phyloP scores from a whole-genome alignment of 139 green algal genomes.

The Asterochloris sp. region DNA sequence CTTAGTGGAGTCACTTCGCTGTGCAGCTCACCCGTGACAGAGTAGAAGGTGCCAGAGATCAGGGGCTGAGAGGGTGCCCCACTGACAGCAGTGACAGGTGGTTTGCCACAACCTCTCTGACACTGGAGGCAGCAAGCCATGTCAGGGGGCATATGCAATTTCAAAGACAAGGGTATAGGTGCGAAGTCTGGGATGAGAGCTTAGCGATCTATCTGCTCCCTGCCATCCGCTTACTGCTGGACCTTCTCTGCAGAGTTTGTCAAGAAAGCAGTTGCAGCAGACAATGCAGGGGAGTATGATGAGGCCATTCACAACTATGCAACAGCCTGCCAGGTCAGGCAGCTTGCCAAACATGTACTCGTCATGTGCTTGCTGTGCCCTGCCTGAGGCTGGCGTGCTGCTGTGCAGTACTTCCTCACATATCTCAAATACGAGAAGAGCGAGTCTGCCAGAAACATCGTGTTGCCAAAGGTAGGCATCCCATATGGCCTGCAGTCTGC shows the following conservation, averaged over 20 bases:
- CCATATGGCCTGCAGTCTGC: constrained; percentile 21
- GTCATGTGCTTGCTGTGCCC: no score
- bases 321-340: not conserved
- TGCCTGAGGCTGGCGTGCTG: not conserved
- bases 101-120: no score
- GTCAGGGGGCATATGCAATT: constrained; percentile 28
- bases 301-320: constrained; percentile 63
- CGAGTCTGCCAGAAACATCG: constrained; percentile 55
- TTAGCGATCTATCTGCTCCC: not conserved
- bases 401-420: constrained; percentile 65
- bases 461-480: constrained; percentile 46
- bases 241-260: constrained; percentile 58
- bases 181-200: not conserved
- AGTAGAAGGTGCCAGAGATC: no score
- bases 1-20: no score
- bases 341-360: not conserved
- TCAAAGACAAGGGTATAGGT: constrained; percentile 73
- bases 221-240: constrained; percentile 40
- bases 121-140: no score
- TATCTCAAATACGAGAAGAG: constrained; percentile 95
- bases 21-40: no score
- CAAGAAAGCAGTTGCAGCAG: constrained; percentile 75
- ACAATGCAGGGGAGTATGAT: constrained; percentile 69
- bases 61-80: no score
- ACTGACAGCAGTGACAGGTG: no score